Evolutionary conservation across 495 filamentous ascomycete genomes (phyloP).

Genomic region (Daldinia loculata): DNA sequence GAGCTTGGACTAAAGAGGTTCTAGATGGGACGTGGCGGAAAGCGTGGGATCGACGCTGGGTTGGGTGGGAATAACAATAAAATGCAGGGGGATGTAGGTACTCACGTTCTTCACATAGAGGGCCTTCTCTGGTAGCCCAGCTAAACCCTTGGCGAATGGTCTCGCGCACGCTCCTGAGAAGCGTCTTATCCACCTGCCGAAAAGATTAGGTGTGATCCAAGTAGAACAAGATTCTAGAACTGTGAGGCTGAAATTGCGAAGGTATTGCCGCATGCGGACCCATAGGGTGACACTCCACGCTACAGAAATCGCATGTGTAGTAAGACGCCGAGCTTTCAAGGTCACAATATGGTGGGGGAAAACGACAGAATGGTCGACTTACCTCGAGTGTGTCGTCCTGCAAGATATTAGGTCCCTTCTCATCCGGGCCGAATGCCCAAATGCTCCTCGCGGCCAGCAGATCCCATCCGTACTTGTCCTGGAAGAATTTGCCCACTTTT

Average conservation of each 20-base stretch:
- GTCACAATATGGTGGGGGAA: conserved; percentile 40
- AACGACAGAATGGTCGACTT: conserved; percentile 45
- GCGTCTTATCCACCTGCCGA: conserved; percentile 83
- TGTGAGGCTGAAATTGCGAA: conserved; percentile 41
- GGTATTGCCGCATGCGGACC: conserved; percentile 38
- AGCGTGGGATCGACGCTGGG: conserved; percentile 41
- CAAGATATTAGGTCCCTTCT: conserved; percentile 93
- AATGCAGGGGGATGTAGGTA: conserved; percentile 45
- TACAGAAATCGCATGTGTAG: conserved; percentile 33
- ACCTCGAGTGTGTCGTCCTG: conserved; percentile 93
- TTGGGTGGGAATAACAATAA: conserved; percentile 33
- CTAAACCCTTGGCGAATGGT: conserved; percentile 93
- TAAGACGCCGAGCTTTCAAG: conserved; percentile 45
- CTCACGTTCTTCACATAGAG: conserved; percentile 97
- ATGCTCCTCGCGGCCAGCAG: conserved; percentile 92
- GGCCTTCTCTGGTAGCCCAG: conserved; percentile 95
- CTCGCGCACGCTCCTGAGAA: conserved; percentile 86
- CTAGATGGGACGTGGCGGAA: conserved; percentile 26
- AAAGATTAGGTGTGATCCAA: conserved; percentile 45
- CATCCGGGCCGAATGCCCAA: conserved; percentile 98
- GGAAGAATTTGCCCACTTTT: conserved; percentile 94
- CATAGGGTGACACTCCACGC: conserved; percentile 39
- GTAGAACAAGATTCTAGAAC: conserved; percentile 38
- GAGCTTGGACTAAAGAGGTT: conserved; percentile 16
- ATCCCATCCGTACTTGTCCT: conserved; percentile 98